Percentiles rank a stretch among this genome's conserved stretches.
Conservation (phyloP, 192 early-diverging fungal species). For the Coemansia guatemalensis region DNA sequence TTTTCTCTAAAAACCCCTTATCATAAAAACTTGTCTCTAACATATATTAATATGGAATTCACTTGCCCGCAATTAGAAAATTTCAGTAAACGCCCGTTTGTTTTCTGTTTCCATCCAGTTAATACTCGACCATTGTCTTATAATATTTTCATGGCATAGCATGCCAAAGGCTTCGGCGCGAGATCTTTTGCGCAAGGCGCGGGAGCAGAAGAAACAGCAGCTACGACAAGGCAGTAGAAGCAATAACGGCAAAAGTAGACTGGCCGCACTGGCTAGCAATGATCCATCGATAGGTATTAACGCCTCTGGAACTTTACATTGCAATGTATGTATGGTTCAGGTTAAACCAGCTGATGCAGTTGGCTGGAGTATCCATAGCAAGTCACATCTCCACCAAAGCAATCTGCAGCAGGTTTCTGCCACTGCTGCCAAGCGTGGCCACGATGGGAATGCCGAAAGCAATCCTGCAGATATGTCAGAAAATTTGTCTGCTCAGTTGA, state of each 20-base stretch:
- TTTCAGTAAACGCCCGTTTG: too few species aligned
- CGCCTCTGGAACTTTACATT: neutral
- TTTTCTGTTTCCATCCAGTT: too few species aligned
- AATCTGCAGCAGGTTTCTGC: neutral
- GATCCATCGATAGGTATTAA: neutral
- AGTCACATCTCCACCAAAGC: constrained; percentile 11
- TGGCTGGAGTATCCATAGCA: constrained; percentile 17
- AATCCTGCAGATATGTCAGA: neutral
- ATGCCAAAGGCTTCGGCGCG: constrained; percentile 37
- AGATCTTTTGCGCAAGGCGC: constrained; percentile 31
- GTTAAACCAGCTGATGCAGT: constrained; percentile 9
- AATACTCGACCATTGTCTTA: neutral
- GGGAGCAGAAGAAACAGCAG: constrained; percentile 43
- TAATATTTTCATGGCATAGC: neutral
- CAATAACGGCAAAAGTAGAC: neutral
- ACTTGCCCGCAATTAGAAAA: too few species aligned
- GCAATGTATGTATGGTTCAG: constrained; percentile 1
- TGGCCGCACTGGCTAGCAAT: neutral
- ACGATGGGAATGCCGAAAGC: neutral
- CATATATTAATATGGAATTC: too few species aligned
- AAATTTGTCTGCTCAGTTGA: neutral
- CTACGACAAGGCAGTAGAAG: neutral
- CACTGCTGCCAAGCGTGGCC: neutral
- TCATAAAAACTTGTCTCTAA: too few species aligned
- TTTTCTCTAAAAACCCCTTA: too few species aligned